Percentiles rank a stretch among this genome's conserved stretches.
Evolutionary conservation across 73 alveolate species (phyloP).

Genomic region (Symbiodinium natans): DNA sequence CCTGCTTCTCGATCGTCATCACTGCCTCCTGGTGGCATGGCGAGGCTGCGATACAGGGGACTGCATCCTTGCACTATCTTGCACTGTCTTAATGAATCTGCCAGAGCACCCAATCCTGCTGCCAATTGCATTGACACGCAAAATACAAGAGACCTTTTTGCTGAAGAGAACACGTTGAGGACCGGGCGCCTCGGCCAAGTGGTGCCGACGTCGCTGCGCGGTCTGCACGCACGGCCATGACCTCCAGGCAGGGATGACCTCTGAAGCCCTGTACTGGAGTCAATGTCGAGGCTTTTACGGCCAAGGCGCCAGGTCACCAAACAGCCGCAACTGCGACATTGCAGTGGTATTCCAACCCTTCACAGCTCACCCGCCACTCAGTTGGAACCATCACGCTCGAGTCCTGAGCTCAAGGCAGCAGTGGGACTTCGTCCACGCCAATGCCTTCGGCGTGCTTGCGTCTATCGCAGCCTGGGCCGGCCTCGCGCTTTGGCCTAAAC

Average conservation of each 20-base stretch:
- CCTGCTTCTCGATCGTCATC: conserved; percentile 17
- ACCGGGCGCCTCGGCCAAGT: conserved; percentile 62
- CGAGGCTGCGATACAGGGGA: no score
- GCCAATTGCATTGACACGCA: no score
- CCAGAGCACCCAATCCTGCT: no score
- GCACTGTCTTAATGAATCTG: no score
- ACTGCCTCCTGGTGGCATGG: not conserved
- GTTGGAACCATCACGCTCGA: no score
- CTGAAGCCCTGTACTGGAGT: not conserved
- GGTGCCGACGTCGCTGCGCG: conserved; percentile 67
- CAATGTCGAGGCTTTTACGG: not conserved
- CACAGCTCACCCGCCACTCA: no score
- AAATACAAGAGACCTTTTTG: no score
- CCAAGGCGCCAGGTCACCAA: no score
- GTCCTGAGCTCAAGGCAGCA: conserved; percentile 70
- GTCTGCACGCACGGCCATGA: conserved; percentile 65
- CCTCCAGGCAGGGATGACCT: conserved; percentile 8
- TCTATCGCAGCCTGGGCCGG: conserved; percentile 60
- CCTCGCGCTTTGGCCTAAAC: not conserved
- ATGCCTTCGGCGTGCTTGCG: conserved; percentile 37
- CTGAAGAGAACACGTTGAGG: no score
- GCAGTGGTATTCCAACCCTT: no score
- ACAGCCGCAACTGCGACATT: not conserved
- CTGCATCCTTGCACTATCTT: no score
- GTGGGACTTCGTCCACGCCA: conserved; percentile 54